Evolutionary conservation across 148 eudicot species (phyloP).

Genomic region (Talinum fruticosum): DNA sequence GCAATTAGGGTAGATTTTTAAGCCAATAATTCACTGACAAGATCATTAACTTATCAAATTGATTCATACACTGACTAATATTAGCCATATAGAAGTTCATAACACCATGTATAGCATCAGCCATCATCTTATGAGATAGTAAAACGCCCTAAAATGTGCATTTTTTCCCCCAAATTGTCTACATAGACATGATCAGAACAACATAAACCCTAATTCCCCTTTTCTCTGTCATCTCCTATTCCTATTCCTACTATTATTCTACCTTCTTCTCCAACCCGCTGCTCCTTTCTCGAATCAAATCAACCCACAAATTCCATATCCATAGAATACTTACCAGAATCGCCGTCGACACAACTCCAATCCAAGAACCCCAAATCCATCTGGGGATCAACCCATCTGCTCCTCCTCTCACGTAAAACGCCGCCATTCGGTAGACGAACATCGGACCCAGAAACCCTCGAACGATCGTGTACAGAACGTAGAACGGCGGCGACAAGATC

Average conservation of each 20-base stretch:
- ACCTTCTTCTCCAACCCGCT: conserved; percentile 36
- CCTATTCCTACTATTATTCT: conserved; percentile 20
- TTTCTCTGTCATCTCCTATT: not conserved
- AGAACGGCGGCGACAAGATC: conserved; percentile 57
- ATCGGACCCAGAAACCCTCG: conserved; percentile 63
- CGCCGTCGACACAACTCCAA: conserved; percentile 49
- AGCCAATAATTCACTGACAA: no score
- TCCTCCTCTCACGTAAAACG: conserved; percentile 45
- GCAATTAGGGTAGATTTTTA: no score
- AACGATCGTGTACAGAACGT: conserved; percentile 50
- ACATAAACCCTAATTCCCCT: not conserved
- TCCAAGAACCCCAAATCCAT: conserved; percentile 85
- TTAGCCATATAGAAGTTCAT: no score
- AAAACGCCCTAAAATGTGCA: not conserved
- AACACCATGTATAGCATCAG: not conserved
- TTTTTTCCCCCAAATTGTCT: not conserved
- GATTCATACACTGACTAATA: no score
- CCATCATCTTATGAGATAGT: not conserved
- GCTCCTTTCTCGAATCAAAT: conserved; percentile 43
- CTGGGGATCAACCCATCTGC: conserved; percentile 54
- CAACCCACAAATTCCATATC: conserved; percentile 65
- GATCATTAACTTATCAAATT: not conserved
- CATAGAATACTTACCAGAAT: conserved; percentile 69
- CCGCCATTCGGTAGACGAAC: conserved; percentile 53
- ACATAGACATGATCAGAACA: not conserved